These are phyloP conservation scores for Schizosaccharomyces cryophilus DNA, from an alignment of 805 yeast genomes.

Conservation along the genomic window DNA sequence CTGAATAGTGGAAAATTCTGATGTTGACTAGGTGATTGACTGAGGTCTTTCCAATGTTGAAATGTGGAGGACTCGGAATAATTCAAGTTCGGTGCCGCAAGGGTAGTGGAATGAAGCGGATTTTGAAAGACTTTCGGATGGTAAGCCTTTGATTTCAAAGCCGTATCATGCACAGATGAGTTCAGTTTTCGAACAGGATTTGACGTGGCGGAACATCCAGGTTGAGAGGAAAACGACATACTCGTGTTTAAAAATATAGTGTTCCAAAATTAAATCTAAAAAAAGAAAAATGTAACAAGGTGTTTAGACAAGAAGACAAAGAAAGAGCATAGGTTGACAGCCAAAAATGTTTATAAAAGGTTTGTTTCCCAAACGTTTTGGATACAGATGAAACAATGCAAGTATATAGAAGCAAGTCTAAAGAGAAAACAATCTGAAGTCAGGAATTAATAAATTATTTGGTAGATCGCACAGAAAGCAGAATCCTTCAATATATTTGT, in stretches of 20 bases:
- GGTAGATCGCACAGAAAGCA: too few species aligned
- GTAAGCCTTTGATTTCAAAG: neutral
- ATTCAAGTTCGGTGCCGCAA: neutral
- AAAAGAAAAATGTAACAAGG: too few species aligned
- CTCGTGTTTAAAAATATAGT: neutral
- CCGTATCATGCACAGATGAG: neutral
- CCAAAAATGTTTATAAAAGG: too few species aligned
- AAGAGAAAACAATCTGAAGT: too few species aligned
- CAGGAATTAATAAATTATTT: too few species aligned
- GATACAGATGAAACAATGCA: too few species aligned
- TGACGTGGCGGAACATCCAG: neutral
- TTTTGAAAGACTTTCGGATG: neutral
- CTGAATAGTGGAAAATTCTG: neutral
- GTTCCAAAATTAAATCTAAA: neutral
- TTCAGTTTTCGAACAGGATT: neutral
- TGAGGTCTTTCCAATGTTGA: neutral
- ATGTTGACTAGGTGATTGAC: neutral
- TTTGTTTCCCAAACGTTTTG: too few species aligned
- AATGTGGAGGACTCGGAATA: neutral
- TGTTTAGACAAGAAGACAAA: too few species aligned
- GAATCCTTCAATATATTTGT: too few species aligned
- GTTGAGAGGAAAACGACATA: neutral
- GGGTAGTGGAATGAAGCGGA: neutral
- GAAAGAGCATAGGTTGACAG: too few species aligned
- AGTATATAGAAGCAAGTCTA: too few species aligned